phyloP scores from a whole-genome alignment of 2,329 filamentous ascomycete genomes.

The Sporothrix euskadiensis region DNA sequence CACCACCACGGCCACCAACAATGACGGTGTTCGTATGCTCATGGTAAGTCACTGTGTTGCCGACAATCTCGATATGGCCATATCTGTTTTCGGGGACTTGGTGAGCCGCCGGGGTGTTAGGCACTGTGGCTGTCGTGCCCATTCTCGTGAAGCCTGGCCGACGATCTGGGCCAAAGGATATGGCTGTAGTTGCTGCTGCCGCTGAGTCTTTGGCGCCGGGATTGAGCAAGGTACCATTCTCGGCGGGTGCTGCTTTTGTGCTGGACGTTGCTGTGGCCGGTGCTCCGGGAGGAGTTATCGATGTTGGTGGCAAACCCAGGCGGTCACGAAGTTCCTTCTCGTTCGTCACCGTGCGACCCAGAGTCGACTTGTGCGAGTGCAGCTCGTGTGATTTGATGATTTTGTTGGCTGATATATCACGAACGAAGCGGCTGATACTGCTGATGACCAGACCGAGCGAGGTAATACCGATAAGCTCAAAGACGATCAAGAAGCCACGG shows the following conservation, averaged over 20 bases:
- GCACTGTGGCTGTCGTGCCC: not conserved
- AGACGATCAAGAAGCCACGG: slow-evolving; percentile 65
- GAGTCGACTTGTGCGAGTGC: slow-evolving; percentile 53
- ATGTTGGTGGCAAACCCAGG: slow-evolving; percentile 39
- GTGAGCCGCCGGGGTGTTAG: not conserved
- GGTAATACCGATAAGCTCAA: slow-evolving; percentile 66
- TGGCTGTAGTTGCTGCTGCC: not conserved
- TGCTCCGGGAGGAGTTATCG: not conserved
- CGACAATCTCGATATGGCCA: slow-evolving; percentile 41
- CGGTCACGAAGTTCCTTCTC: slow-evolving; percentile 50
- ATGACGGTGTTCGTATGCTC: slow-evolving; percentile 32
- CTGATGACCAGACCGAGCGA: slow-evolving; percentile 68
- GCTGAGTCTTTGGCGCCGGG: not conserved
- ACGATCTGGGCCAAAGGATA: not conserved
- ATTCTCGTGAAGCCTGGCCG: not conserved
- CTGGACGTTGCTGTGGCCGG: not conserved
- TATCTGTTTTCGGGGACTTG: slow-evolving; percentile 30
- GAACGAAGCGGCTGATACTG: slow-evolving; percentile 62
- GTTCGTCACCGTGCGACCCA: slow-evolving; percentile 55
- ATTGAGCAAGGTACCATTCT: too few species aligned
- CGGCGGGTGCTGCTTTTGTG: not conserved
- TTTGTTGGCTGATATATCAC: slow-evolving; percentile 61
- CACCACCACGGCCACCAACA: slow-evolving; percentile 37
- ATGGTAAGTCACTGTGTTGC: slow-evolving; percentile 41
- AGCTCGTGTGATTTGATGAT: slow-evolving; percentile 61